Percentiles rank a stretch among this genome's conserved stretches.
Conservation (phyloP, 768 basidiomycete species). For the Auricularia auricula-judae region DNA sequence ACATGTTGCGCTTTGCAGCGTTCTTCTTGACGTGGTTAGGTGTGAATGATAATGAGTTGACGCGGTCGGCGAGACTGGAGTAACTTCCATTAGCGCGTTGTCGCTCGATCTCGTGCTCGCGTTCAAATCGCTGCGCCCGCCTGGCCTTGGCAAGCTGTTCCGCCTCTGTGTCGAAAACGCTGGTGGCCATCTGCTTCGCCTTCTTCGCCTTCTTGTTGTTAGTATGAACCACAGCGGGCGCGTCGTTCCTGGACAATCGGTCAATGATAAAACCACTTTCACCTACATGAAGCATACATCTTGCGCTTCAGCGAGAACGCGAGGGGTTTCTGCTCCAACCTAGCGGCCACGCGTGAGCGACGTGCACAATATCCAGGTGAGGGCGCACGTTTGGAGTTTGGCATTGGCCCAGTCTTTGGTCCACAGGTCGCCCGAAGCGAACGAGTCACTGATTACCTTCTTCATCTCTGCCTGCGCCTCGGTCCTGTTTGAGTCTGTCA, state of each 20-base stretch:
- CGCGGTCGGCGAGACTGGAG: neutral
- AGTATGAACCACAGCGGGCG: neutral
- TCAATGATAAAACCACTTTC: too few relatives aligned
- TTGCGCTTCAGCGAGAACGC: slow-evolving; percentile 52
- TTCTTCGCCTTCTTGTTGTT: slow-evolving; percentile 33
- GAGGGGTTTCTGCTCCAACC: slow-evolving; percentile 50
- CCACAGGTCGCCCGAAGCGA: slow-evolving; percentile 71
- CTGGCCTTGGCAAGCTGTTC: slow-evolving; percentile 62
- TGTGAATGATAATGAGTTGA: neutral
- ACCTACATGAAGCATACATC: slow-evolving; percentile 27
- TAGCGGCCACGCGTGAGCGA: slow-evolving; percentile 15
- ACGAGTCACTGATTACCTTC: slow-evolving; percentile 92
- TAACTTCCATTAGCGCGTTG: slow-evolving; percentile 35
- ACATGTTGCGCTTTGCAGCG: neutral
- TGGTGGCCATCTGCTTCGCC: slow-evolving; percentile 21
- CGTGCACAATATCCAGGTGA: slow-evolving; percentile 4
- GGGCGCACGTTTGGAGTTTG: slow-evolving; percentile 70
- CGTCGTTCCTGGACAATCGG: neutral
- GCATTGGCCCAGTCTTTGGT: slow-evolving; percentile 90
- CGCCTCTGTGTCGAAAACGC: slow-evolving; percentile 35
- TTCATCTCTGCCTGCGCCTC: slow-evolving; percentile 92
- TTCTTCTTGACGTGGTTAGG: neutral
- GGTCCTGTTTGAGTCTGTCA: slow-evolving; percentile 74
- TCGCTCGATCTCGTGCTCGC: slow-evolving; percentile 79
- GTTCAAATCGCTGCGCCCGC: slow-evolving; percentile 81